Base-by-base conservation (phyloP, 1,284 basidiomycete genomes). In the Rhodotorula sp. region DNA sequence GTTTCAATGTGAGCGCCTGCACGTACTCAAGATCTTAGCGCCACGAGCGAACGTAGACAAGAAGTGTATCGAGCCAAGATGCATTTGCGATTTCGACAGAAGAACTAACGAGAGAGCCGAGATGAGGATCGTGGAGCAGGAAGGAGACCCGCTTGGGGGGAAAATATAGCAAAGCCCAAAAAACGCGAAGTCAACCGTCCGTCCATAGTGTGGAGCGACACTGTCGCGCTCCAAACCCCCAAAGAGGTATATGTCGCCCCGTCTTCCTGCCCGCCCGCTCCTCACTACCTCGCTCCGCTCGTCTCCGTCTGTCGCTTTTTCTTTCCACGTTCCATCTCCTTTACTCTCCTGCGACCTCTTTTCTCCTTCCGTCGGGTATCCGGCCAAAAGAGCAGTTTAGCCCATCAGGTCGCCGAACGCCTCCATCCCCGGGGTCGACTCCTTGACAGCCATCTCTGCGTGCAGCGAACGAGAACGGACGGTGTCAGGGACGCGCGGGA, bases 401-500 rank as follows among this genome's bases (percentile, higher is more conserved):
- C 65, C 59, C 26, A 66, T 60, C 14, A 66, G 52, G 65, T 66
- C 62, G 54, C 62, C 66, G n/a, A 56, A 62, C 31, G 60, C 67
- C 64, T 62, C 70, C 63, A 60, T 63, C 28, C 70, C 70, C 7
- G 70, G 70, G 2, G 70, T 82, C 28, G 67, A 60, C 80, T 85
- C 84, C 77, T 83, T 83, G 73, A 84, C 80, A 48, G 82, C 82
- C 62, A 84, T 82, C 78, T 85, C 83, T 84, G 83, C 19, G 38
- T 5, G 38, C 3, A 15, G 7, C 2, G 23, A n/a, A 8, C 2
- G 3, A 15, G 23, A 3, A n/a, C n/a, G 31, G 47, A 2, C 19
- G n/a, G 38, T 6, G 23, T 48, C 19, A 64, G 55, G 7, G 54
- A 5, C 19, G 23, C n/a, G n/a, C n/a, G n/a, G n/a, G n/a, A n/a